Conservation (phyloP, 2,329 filamentous ascomycete species). For the Monosporascus cannonballus region DNA sequence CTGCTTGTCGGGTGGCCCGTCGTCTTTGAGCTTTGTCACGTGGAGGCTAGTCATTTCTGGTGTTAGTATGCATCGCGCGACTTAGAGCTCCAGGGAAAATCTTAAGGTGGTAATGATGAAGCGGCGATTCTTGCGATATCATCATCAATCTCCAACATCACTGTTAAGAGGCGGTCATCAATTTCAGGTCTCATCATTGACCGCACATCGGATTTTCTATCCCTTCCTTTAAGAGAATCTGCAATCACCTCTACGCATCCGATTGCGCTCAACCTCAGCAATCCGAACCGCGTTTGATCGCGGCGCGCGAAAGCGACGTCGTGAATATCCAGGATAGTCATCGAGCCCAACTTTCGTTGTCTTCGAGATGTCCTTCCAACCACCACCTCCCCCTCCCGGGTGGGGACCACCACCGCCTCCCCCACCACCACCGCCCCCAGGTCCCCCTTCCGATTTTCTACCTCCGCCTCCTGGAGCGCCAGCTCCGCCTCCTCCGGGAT, state of each 20-base stretch:
- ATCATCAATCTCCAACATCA: constrained; percentile 2
- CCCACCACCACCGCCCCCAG: constrained; percentile 52
- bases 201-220: constrained; percentile 6
- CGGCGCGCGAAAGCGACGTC: constrained; percentile 26
- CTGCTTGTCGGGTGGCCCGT: not conserved
- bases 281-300: constrained; percentile 24
- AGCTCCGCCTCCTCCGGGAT: constrained; percentile 78
- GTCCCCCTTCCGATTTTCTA: constrained; percentile 48
- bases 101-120: not conserved
- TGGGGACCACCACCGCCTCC: constrained; percentile 45
- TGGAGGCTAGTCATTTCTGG: not conserved
- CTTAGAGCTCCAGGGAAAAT: not conserved
- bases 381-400: constrained; percentile 52
- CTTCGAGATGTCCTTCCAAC: constrained; percentile 39
- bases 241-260: constrained; percentile 2
- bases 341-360: constrained; percentile 13
- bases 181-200: constrained; percentile 1
- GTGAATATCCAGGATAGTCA: constrained; percentile 14
- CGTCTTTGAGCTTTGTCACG: not conserved
- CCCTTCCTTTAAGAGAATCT: constrained; percentile 3
- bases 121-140: not conserved
- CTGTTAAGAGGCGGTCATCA: constrained; percentile 2
- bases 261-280: constrained; percentile 15
- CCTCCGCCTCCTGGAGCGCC: constrained; percentile 50
- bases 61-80: not conserved